Evolutionary conservation across 2,329 filamentous ascomycete genomes (phyloP).

Genomic region (Lecanicillium sp.): DNA sequence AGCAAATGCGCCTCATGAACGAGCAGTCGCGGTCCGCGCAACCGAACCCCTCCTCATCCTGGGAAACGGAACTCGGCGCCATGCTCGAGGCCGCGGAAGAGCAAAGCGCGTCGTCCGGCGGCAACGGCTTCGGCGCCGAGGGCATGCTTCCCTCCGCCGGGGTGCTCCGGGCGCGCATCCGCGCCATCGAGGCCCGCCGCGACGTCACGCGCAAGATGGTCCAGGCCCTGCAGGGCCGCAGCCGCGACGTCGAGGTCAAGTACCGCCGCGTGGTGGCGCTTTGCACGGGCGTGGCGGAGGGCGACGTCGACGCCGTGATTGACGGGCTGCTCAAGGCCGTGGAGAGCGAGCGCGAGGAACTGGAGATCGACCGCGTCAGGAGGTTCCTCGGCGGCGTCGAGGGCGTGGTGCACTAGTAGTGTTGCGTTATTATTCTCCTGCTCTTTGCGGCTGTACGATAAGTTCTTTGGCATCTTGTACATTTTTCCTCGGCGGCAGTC

Average conservation of each 20-base stretch:
- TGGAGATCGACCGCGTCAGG: slow-evolving; percentile 70
- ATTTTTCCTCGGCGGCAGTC: too few relatives aligned
- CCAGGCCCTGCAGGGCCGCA: slow-evolving; percentile 66
- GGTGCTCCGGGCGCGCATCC: slow-evolving; percentile 60
- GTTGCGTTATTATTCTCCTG: not conserved
- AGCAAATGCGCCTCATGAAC: slow-evolving; percentile 47
- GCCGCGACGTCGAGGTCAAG: slow-evolving; percentile 77
- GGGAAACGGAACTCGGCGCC: slow-evolving; percentile 49
- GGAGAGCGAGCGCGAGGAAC: slow-evolving; percentile 74
- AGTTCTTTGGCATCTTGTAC: not conserved
- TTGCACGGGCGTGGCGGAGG: slow-evolving; percentile 74
- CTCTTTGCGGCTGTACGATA: not conserved
- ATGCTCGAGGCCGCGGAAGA: slow-evolving; percentile 41
- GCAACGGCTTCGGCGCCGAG: slow-evolving; percentile 32
- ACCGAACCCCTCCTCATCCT: slow-evolving; percentile 42
- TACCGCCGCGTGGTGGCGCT: slow-evolving; percentile 84
- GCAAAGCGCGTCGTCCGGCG: slow-evolving; percentile 19
- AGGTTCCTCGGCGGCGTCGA: slow-evolving; percentile 78
- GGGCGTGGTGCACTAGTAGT: slow-evolving; percentile 42
- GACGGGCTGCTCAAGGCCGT: slow-evolving; percentile 79
- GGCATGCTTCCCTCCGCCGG: slow-evolving; percentile 51
- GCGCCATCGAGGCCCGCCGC: slow-evolving; percentile 66
- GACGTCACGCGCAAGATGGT: slow-evolving; percentile 61
- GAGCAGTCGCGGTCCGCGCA: slow-evolving; percentile 35
- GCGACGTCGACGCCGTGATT: slow-evolving; percentile 72